A percentile compares a stretch with the other conserved stretches of the same genome.
Conservation (phyloP, 179 eudicot species). For the Carnegiea gigantea region DNA sequence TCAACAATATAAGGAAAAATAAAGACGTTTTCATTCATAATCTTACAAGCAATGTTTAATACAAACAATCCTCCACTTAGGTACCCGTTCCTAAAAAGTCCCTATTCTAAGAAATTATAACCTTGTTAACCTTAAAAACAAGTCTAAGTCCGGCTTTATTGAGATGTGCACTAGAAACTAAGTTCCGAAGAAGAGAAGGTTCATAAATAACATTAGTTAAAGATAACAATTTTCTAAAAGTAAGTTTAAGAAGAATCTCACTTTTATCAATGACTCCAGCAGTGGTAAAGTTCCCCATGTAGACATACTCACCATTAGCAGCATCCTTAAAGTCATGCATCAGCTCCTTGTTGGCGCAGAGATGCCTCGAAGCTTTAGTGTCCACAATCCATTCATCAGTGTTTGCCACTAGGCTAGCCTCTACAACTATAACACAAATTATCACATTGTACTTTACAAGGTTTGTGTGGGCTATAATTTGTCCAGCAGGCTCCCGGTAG, state of each 20-base stretch:
- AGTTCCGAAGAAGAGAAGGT: not conserved
- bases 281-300: not conserved
- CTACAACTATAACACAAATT: not conserved
- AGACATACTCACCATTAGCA: not conserved
- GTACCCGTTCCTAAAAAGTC: not conserved
- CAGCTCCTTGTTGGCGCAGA: not conserved
- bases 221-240: too few species aligned
- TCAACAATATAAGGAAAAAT: constrained; percentile 13
- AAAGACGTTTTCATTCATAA: too few species aligned
- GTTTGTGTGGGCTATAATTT: not conserved
- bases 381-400: not conserved
- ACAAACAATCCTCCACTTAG: too few species aligned
- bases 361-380: not conserved
- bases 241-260: too few species aligned
- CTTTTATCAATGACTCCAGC: not conserved
- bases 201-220: too few species aligned
- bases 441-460: too few species aligned
- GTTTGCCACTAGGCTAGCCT: not conserved
- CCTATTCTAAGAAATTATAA: not conserved
- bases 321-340: not conserved
- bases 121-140: not conserved
- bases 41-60: too few species aligned
- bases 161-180: not conserved
- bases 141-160: not conserved
- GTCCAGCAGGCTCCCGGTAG: not conserved